Percentiles rank a stretch among this genome's conserved stretches.
Conservation (phyloP, 305 asterid genomes). For the Euphrasia arctica region DNA sequence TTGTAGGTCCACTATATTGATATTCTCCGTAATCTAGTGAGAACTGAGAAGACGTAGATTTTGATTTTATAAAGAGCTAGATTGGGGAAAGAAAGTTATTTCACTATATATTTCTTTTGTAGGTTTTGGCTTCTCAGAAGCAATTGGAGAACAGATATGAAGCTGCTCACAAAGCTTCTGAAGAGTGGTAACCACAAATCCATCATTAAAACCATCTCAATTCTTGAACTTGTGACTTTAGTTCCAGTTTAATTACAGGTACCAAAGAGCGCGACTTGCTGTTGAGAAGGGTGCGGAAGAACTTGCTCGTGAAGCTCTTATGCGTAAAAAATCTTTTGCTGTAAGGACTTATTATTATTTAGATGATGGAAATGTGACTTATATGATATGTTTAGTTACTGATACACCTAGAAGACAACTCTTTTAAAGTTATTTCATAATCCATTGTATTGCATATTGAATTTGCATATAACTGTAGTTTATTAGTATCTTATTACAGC, state of each 20-base stretch:
- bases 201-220: slow-evolving; percentile 21
- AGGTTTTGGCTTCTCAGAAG: slow-evolving; percentile 97
- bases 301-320: slow-evolving; percentile 99
- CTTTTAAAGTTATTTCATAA: slow-evolving; percentile 7
- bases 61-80: slow-evolving; percentile 10
- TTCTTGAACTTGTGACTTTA: slow-evolving; percentile 25
- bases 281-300: slow-evolving; percentile 93
- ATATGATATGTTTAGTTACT: slow-evolving; percentile 17
- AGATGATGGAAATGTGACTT: slow-evolving; percentile 5
- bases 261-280: slow-evolving; percentile 92
- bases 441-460: slow-evolving; percentile 15
- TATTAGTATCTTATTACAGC: slow-evolving; percentile 11
- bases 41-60: neutral
- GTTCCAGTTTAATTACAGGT: slow-evolving; percentile 53
- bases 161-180: slow-evolving; percentile 89
- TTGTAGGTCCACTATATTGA: too few relatives aligned
- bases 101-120: slow-evolving; percentile 27
- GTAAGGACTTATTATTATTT: slow-evolving; percentile 38
- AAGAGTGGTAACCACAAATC: slow-evolving; percentile 66
- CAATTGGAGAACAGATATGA: slow-evolving; percentile 88
- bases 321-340: slow-evolving; percentile 87
- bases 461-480: slow-evolving; percentile 13
- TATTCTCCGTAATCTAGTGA: neutral
- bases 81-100: slow-evolving; percentile 21
- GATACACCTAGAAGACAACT: slow-evolving; percentile 6